These are phyloP conservation scores for Sphaerulina vaccinii DNA, from an alignment of 2,329 filamentous ascomycete species.

Conservation along the genomic window DNA sequence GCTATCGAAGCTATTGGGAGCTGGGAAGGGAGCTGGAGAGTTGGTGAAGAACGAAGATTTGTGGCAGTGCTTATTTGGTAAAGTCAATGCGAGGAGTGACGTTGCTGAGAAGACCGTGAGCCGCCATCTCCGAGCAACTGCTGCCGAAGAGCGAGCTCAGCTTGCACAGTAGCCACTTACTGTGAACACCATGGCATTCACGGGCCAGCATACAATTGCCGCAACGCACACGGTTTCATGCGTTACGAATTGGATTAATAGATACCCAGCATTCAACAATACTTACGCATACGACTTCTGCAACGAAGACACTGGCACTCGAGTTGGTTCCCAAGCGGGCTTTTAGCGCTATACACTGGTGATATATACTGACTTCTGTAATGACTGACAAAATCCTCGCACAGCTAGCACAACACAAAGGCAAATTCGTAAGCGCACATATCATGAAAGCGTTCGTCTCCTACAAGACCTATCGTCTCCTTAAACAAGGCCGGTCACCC, in stretches of 20 bases:
- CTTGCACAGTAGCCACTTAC: slow-evolving; percentile 3
- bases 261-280: neutral
- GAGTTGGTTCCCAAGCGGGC: too few species aligned
- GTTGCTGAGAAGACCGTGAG: slow-evolving; percentile 45
- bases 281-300: neutral
- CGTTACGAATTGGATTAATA: neutral
- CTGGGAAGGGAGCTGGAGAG: slow-evolving; percentile 72
- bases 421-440: too few species aligned
- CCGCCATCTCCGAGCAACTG: slow-evolving; percentile 54
- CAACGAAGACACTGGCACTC: neutral
- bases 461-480: too few species aligned
- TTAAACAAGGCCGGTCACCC: too few species aligned
- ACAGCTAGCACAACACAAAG: too few species aligned
- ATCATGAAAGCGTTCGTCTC: too few species aligned
- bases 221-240: too few species aligned
- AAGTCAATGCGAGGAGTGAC: slow-evolving; percentile 27
- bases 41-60: slow-evolving; percentile 74
- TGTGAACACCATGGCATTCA: neutral
- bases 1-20: slow-evolving; percentile 68
- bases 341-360: too few species aligned
- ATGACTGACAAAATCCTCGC: too few species aligned
- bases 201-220: too few species aligned
- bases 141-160: slow-evolving; percentile 46
- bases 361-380: too few species aligned
- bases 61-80: slow-evolving; percentile 85